A percentile compares a stretch with the other conserved stretches of the same genome.
Conservation (phyloP, 495 filamentous ascomycete genomes). For the Annulohypoxylon maeteangense region DNA sequence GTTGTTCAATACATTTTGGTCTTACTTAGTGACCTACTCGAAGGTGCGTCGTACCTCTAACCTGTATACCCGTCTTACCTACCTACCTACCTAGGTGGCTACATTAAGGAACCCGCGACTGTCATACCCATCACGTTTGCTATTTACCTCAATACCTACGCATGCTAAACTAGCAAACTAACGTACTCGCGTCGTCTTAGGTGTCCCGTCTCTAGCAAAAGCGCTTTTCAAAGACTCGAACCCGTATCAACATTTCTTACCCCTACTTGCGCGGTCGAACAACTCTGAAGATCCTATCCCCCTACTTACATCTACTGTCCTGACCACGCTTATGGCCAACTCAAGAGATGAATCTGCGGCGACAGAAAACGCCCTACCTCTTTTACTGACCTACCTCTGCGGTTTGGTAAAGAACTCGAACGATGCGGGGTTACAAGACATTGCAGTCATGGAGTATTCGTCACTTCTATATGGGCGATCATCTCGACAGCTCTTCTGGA, state of each 20-base stretch:
- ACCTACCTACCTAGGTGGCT: background rate
- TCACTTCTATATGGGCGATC: conserved; percentile 79
- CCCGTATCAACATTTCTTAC: conserved; percentile 86
- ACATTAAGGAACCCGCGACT: background rate
- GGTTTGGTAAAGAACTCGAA: conserved; percentile 81
- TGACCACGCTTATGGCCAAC: conserved; percentile 81
- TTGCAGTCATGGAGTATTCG: conserved; percentile 92
- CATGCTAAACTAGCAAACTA: background rate
- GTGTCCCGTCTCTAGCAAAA: conserved; percentile 77
- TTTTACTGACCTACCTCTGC: conserved; percentile 88
- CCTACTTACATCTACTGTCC: conserved; percentile 86
- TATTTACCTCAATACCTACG: background rate
- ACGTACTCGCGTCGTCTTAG: conserved; percentile 59
- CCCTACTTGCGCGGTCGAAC: conserved; percentile 81
- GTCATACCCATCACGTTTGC: background rate
- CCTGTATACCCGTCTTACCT: background rate
- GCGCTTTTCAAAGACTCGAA: conserved; percentile 77
- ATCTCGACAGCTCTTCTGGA: conserved; percentile 89
- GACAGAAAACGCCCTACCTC: conserved; percentile 78
- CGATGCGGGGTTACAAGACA: conserved; percentile 87
- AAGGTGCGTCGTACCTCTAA: conserved; percentile 65
- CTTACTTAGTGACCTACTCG: conserved; percentile 85
- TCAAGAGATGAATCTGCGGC: conserved; percentile 66
- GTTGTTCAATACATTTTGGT: conserved; percentile 96
- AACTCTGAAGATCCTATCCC: conserved; percentile 88